Evolutionary conservation across 1,139 yeast species (phyloP), one percentile per base, ranked within the genome.

Genomic region (Pichiaceae sp.): DNA sequence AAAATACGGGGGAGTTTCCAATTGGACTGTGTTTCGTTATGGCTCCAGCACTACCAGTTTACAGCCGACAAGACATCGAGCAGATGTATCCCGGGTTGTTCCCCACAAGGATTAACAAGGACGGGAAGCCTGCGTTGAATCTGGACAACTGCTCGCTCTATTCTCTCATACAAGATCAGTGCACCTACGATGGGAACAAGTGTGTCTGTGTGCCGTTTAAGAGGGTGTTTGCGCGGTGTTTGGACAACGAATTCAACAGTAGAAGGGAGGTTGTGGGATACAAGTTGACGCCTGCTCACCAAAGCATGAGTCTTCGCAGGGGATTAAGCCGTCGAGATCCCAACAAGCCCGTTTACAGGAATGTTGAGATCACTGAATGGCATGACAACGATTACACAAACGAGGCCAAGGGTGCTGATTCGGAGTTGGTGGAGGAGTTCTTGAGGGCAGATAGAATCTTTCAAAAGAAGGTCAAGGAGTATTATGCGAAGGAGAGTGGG

Each of bases 21-120:
- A 7, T 21, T 21, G 16, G 5, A 7, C 18, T 29, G 24, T 14
- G 4, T 25, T 31, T 8, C 23, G 9, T n/a, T 14, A 57, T 57
- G 62, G 59, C 62, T 1, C 62, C 62, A 2, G 49, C 57, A 28
- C 39, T 57, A 31, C 58, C 59, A 0, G 54, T 57, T 1, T 56
- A 54, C 35, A 40, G 56, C 1, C 35, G 51, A 28, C 52, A 48
- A 7, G 60, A 56, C 37, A 48, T 55, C 12, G 40, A 42, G 27
- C 35, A 39, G 16, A 31, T 42, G 32, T 47, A 48, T 33, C 55
- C 55, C 1, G 37, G 41, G n/a, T 21, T 50, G 7, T 48, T 48
- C 17, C 48, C 52, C 1, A 49, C 42, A 16, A 31, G 51, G 28
- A 27, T 40, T 32, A 12, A 12, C 25, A 15, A 11, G 6, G n/a